Conservation (phyloP, 108 stramenopile genomes). For the Nitzschia inconspicua region DNA sequence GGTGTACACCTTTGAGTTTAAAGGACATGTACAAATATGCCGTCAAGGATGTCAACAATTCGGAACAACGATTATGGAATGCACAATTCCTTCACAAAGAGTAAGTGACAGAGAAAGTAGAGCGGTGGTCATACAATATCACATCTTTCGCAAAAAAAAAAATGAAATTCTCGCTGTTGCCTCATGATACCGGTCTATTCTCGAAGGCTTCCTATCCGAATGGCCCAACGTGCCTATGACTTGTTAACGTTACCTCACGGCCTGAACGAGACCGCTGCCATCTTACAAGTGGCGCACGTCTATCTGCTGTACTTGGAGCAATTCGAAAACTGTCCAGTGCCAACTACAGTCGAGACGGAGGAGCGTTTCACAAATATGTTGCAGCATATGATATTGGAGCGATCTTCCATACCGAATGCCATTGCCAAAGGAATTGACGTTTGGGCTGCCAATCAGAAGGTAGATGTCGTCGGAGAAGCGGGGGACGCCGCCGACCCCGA, state of each 20-base stretch:
- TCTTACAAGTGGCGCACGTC: constrained; percentile 65
- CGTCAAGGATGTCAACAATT: constrained; percentile 29
- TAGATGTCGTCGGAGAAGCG: not conserved
- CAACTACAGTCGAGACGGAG: constrained; percentile 59
- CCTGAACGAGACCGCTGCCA: constrained; percentile 48
- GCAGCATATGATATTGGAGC: constrained; percentile 53
- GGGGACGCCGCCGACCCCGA: not conserved
- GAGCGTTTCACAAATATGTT: constrained; percentile 53
- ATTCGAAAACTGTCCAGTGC: constrained; percentile 52
- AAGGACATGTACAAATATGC: constrained; percentile 89
- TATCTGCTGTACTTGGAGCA: constrained; percentile 72
- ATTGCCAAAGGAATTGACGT: constrained; percentile 64
- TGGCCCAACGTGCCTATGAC: constrained; percentile 90
- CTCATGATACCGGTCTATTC: not conserved
- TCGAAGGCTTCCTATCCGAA: constrained; percentile 82
- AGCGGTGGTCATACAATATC: not conserved
- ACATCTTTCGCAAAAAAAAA: not conserved
- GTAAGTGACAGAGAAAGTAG: not conserved
- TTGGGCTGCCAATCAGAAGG: constrained; percentile 21
- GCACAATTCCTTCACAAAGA: constrained; percentile 83
- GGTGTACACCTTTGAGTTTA: constrained; percentile 74
- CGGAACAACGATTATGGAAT: constrained; percentile 67
- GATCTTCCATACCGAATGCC: constrained; percentile 70
- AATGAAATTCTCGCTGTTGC: not conserved
- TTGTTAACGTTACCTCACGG: constrained; percentile 82